Conservation (phyloP, 768 basidiomycete species). For the Tricholoma sp. region DNA sequence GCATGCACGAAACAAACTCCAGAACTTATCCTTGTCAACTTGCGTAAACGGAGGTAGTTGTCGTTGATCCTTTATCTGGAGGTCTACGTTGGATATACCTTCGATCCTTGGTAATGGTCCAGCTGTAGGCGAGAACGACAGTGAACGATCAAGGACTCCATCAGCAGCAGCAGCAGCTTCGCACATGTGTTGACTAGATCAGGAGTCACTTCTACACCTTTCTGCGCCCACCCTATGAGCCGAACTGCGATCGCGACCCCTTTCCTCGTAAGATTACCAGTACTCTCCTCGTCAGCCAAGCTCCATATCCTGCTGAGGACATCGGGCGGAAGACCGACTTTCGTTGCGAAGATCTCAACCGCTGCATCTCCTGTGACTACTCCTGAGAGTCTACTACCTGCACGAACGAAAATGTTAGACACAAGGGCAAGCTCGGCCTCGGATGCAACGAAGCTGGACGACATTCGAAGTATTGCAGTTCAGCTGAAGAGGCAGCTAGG, state of each 20-base stretch:
- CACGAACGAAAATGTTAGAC: slow-evolving; percentile 21
- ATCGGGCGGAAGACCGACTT: slow-evolving; percentile 43
- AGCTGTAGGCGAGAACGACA: slow-evolving; percentile 28
- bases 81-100: slow-evolving; percentile 17
- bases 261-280: slow-evolving; percentile 48
- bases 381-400: slow-evolving; percentile 18
- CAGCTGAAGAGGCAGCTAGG: background rate
- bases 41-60: slow-evolving; percentile 42
- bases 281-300: slow-evolving; percentile 54
- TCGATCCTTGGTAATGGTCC: slow-evolving; percentile 43
- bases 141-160: background rate
- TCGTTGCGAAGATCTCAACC: slow-evolving; percentile 51
- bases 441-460: slow-evolving; percentile 17
- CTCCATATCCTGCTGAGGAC: slow-evolving; percentile 60
- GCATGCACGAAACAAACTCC: slow-evolving; percentile 44
- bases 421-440: slow-evolving; percentile 28
- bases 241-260: slow-evolving; percentile 56
- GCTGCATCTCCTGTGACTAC: slow-evolving; percentile 38
- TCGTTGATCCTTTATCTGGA: slow-evolving; percentile 10
- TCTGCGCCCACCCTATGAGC: slow-evolving; percentile 63
- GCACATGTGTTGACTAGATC: slow-evolving; percentile 41
- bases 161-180: slow-evolving; percentile 19
- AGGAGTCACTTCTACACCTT: slow-evolving; percentile 36
- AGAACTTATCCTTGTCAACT: slow-evolving; percentile 51
- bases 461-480: background rate